Percentiles rank a stretch among this genome's conserved stretches.
These are phyloP conservation scores for Suzukiozyma palmioleophila DNA, from an alignment of 1,139 yeast genomes.

Conservation along the genomic window DNA sequence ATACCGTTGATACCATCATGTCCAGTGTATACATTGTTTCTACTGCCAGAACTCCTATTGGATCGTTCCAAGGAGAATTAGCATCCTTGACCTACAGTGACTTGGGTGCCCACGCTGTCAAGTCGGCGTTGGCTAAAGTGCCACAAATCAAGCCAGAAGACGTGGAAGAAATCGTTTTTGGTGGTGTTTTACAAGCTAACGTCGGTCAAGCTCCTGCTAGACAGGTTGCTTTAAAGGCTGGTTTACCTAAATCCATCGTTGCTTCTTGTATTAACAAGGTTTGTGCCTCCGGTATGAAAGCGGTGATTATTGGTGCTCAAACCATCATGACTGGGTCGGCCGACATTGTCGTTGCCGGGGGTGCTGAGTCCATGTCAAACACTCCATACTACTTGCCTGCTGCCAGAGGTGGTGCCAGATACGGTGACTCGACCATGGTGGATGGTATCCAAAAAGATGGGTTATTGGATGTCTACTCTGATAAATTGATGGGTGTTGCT, in stretches of 20 bases:
- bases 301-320: slow-evolving; percentile 87
- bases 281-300: slow-evolving; percentile 95
- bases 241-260: slow-evolving; percentile 69
- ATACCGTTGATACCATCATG: neutral
- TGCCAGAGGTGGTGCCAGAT: slow-evolving; percentile 85
- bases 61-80: slow-evolving; percentile 84
- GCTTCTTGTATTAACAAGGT: slow-evolving; percentile 94
- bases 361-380: slow-evolving; percentile 96
- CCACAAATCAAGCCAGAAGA: slow-evolving; percentile 73
- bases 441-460: slow-evolving; percentile 95
- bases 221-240: slow-evolving; percentile 92
- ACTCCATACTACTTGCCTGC: slow-evolving; percentile 88
- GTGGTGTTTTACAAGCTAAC: slow-evolving; percentile 90
- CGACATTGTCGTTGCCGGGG: slow-evolving; percentile 93
- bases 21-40: slow-evolving; percentile 76
- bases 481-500: slow-evolving; percentile 88
- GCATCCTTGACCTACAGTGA: slow-evolving; percentile 74
- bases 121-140: slow-evolving; percentile 78
- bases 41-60: slow-evolving; percentile 91
- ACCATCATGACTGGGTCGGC: slow-evolving; percentile 84
- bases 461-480: slow-evolving; percentile 82
- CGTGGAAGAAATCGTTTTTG: slow-evolving; percentile 89
- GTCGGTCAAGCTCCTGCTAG: slow-evolving; percentile 98
- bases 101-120: slow-evolving; percentile 89
- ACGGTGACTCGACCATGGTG: slow-evolving; percentile 71